Evolutionary conservation across 768 basidiomycete species (phyloP).

Genomic region (Kwoniella mangroviensis): DNA sequence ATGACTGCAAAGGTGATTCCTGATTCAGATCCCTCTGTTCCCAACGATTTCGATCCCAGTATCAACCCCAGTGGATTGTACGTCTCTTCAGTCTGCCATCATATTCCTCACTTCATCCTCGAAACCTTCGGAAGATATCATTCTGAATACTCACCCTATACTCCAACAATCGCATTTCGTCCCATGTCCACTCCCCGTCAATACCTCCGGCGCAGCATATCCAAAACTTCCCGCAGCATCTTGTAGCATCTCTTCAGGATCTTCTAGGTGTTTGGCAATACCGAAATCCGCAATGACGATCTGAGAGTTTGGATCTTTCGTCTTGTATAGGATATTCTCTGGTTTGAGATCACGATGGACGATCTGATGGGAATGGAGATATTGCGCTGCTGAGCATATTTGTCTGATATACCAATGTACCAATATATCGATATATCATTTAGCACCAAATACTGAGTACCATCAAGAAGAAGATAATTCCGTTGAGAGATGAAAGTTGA

Average conservation of each 20-base stretch:
- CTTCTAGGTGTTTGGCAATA: conserved; percentile 63
- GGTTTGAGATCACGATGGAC: conserved; percentile 98
- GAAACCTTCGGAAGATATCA: too few relatives aligned
- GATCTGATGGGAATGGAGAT: conserved; percentile 88
- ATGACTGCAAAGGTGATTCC: too few relatives aligned
- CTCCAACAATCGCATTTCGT: conserved; percentile 95
- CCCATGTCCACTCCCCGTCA: conserved; percentile 77
- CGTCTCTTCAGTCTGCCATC: too few relatives aligned
- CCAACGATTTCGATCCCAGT: too few relatives aligned
- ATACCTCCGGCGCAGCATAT: conserved; percentile 77
- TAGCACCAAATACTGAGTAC: too few relatives aligned
- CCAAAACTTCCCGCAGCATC: conserved; percentile 66
- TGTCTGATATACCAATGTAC: conserved; percentile 62
- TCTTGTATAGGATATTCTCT: conserved; percentile 93
- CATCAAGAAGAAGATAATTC: too few relatives aligned
- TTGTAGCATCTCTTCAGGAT: conserved; percentile 47
- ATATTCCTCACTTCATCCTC: too few relatives aligned
- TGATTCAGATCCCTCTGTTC: too few relatives aligned
- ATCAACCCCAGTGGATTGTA: too few relatives aligned
- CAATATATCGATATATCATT: too few relatives aligned
- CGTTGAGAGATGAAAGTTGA: neutral
- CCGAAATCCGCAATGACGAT: conserved; percentile 97
- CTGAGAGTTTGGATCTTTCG: conserved; percentile 73
- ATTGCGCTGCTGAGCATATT: conserved; percentile 79
- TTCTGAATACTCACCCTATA: conserved; percentile 68